These are phyloP conservation scores for Gossypioides kirkii DNA, from an alignment of 345 rosid species.

Conservation along the genomic window DNA sequence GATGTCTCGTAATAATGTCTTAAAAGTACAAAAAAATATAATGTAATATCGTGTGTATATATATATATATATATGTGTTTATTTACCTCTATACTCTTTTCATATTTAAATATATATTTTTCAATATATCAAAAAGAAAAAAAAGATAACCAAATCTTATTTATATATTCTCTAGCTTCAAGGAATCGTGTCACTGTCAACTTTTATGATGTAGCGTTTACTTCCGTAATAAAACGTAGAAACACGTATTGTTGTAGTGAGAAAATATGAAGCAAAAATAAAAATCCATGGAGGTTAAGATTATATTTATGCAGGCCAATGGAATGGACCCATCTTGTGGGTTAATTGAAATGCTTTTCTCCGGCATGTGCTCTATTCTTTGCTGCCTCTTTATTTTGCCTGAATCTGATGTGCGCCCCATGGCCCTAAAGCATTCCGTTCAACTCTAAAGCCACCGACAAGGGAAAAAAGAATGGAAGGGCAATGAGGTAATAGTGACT, in stretches of 20 bases:
- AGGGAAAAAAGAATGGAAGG: not conserved
- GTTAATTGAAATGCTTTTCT: not conserved
- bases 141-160: no score
- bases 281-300: not conserved
- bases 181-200: not conserved
- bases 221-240: not conserved
- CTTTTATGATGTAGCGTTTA: not conserved
- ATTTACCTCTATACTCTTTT: no score
- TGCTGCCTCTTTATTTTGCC: not conserved
- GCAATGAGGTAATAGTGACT: not conserved
- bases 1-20: no score
- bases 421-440: not conserved
- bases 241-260: not conserved
- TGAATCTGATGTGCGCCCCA: not conserved
- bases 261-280: not conserved
- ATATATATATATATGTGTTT: no score
- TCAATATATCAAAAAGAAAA: no score
- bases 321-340: not conserved
- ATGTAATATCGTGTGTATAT: no score
- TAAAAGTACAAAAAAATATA: no score
- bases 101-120: no score
- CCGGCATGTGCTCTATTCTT: not conserved
- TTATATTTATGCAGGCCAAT: not conserved
- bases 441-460: not conserved
- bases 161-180: no score